Conservation (phyloP, 805 yeast species). For the Saccharomyces mikatae region DNA sequence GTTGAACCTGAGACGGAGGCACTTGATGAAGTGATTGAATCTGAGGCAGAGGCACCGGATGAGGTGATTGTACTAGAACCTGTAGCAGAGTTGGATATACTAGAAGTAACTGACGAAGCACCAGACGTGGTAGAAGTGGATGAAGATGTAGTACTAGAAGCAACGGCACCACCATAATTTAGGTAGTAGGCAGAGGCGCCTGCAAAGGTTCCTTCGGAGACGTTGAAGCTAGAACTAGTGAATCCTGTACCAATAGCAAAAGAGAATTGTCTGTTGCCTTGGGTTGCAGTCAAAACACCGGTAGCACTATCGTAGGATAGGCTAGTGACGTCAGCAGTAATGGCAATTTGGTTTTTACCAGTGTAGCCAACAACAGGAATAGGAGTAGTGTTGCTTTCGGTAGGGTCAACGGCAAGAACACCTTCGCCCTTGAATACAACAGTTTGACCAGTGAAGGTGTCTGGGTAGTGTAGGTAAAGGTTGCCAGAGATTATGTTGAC, state of each 20-base stretch:
- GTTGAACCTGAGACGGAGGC: constrained; percentile 1
- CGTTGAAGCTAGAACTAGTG: background rate
- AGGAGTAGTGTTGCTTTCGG: background rate
- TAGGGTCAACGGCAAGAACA: constrained; percentile 1
- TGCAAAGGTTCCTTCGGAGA: background rate
- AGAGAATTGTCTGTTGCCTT: background rate
- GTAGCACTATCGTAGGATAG: background rate
- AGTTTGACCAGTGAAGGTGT: constrained; percentile 4
- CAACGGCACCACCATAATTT: background rate
- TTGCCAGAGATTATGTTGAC: background rate
- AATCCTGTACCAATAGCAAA: background rate
- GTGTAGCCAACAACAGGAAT: constrained; percentile 2
- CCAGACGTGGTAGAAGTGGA: constrained; percentile 2
- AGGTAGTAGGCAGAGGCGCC: background rate
- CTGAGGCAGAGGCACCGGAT: background rate
- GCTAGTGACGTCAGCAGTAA: background rate
- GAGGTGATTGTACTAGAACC: background rate
- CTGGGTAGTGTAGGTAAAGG: background rate
- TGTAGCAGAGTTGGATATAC: background rate
- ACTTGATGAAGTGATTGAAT: background rate
- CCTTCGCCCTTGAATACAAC: constrained; percentile 1
- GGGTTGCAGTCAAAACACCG: background rate
- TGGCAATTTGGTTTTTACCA: background rate
- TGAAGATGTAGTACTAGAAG: constrained; percentile 4
- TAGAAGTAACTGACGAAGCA: background rate